Percentiles rank a stretch among this genome's conserved stretches.
phyloP scores from a whole-genome alignment of 306 rosid species.

The Cucurbita moschata region DNA sequence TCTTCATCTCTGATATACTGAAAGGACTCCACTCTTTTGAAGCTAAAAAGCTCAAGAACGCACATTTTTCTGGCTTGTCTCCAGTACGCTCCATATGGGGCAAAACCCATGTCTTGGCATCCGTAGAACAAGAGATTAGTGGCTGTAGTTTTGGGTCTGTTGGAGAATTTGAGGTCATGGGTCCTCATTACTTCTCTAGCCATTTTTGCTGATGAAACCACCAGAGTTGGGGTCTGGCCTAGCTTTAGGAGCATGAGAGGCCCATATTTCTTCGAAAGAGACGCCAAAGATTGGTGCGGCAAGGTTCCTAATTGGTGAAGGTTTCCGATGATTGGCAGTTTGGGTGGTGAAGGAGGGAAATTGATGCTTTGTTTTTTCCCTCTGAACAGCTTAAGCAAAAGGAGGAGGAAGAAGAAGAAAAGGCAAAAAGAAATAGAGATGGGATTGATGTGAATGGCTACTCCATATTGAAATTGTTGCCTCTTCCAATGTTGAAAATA shows the following conservation, averaged over 20 bases:
- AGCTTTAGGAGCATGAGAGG: conserved; percentile 39
- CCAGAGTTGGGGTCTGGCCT: conserved; percentile 24
- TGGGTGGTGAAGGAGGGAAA: not conserved
- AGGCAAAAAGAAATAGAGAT: not conserved
- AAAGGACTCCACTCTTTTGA: not conserved
- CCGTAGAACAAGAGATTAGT: not conserved
- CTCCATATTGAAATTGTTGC: not conserved
- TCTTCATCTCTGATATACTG: conserved; percentile 3
- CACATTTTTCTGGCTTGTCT: conserved; percentile 3
- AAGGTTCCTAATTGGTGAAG: conserved; percentile 27
- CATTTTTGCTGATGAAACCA: not conserved
- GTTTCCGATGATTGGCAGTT: conserved; percentile 38
- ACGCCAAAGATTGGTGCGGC: conserved; percentile 19
- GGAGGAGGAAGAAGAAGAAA: not conserved
- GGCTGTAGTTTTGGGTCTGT: not conserved
- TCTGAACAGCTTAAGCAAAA: not conserved
- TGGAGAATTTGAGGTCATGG: not conserved
- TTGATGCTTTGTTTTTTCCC: not conserved
- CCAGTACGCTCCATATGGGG: conserved; percentile 13
- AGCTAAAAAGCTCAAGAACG: not conserved
- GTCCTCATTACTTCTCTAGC: not conserved
- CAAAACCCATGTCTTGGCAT: not conserved
- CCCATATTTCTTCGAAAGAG: conserved; percentile 24
- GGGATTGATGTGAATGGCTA: not conserved
- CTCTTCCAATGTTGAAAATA: not conserved